phyloP scores from a whole-genome alignment of 106 monocot species.

The Allium fistulosum region DNA sequence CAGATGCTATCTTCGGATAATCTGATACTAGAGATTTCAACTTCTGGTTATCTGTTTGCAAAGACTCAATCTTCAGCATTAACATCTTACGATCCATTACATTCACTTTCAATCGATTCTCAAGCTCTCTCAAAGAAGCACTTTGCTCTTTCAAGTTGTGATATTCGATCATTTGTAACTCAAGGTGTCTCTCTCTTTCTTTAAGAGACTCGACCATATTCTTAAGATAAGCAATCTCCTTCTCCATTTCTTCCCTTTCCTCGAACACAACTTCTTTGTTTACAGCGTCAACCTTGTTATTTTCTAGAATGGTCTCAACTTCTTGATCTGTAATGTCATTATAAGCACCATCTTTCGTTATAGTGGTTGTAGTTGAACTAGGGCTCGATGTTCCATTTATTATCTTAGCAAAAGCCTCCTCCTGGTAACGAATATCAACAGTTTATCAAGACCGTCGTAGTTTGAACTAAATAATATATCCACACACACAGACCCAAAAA shows the following conservation, averaged over 20 bases:
- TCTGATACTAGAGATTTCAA: slow-evolving; percentile 35
- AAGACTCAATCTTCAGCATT: slow-evolving; percentile 32
- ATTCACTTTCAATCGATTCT: slow-evolving; percentile 32
- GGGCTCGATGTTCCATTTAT: neutral
- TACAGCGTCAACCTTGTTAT: no score
- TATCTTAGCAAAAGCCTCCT: slow-evolving; percentile 22
- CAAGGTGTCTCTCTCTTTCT: slow-evolving; percentile 40
- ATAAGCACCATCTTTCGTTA: neutral
- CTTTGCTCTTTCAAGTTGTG: slow-evolving; percentile 49
- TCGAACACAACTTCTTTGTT: neutral
- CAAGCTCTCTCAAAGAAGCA: slow-evolving; percentile 31
- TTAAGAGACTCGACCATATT: slow-evolving; percentile 27
- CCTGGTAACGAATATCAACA: slow-evolving; percentile 7
- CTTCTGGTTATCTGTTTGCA: slow-evolving; percentile 54
- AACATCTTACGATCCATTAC: slow-evolving; percentile 30
- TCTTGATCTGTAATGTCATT: no score
- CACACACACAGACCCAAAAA: neutral
- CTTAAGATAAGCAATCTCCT: slow-evolving; percentile 33
- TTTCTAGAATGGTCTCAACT: no score
- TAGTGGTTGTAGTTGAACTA: no score
- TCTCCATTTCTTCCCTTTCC: slow-evolving; percentile 17
- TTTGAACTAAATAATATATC: neutral
- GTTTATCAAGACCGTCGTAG: neutral
- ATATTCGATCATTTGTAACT: slow-evolving; percentile 44
- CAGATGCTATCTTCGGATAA: slow-evolving; percentile 9